Evolutionary conservation across 2,329 filamentous ascomycete genomes (phyloP), one percentile per base, ranked within the genome.

Genomic region (Hypoxylon sp.): DNA sequence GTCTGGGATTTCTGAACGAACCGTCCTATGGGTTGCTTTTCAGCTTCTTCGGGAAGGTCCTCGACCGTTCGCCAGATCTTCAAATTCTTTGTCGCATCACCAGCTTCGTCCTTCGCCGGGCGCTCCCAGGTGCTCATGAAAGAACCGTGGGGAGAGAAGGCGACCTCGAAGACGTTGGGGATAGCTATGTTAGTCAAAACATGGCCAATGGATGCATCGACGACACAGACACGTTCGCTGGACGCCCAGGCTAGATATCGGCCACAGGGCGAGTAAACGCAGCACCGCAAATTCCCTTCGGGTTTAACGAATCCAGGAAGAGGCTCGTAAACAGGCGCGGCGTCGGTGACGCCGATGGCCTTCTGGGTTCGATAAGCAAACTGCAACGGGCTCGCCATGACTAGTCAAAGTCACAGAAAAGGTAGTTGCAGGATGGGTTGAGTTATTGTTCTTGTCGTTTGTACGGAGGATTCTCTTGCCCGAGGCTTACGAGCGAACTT

Each of bases 41-140:
- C 87, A 65, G 81, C 81, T 50, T 80, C 87, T 46, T 86, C 86
- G 48, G 87, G 81, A 11, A 84, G 78, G 7, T 91, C 88, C 76
- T 95, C 91, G 58, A 93, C 82, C 33, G 92, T 93, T 77, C 89
- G 89, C 96, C 96, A 99, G 73, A 99, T 90, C 85, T 97, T 98
- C 70, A 99, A 84, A 78, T 99, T 99, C 87, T 97, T 97, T 72
- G 89, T 90, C 46, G 96, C 93, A 79, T 97, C 93, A 61, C 96
- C 96, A 65, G 92, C 90, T 76, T 95, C 95, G 75, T 98, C 95
- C 83, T 98, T 98, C 71, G 87, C 86, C 7, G 93, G 91, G 33
- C 96, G 90, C 83, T 99, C 95, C 93, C 94, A 98, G 56, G 96
- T 98, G 77, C 97, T 97, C 77, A 98, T 84, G 80, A 92, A 99